Conservation (phyloP, 202 grass and related monocot genomes). For the Alloteropsis angusta region DNA sequence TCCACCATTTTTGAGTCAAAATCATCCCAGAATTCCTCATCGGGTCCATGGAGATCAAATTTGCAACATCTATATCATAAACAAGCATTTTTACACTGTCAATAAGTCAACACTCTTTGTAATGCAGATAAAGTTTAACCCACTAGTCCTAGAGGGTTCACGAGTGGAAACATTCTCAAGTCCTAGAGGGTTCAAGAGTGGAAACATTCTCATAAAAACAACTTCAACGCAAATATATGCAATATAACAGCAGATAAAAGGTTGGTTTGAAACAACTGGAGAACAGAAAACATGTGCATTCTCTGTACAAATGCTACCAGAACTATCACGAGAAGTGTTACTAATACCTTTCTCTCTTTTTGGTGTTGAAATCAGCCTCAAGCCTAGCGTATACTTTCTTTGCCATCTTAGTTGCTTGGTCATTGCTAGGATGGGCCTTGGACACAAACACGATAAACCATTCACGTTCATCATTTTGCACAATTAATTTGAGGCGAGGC, state of each 20-base stretch:
- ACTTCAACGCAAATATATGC: background rate
- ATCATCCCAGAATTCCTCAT: conserved; percentile 88
- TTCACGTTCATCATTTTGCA: conserved; percentile 97
- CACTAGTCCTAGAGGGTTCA: conserved; percentile 5
- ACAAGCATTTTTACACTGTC: background rate
- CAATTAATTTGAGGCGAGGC: conserved; percentile 91
- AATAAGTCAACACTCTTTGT: background rate
- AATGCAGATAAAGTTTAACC: background rate
- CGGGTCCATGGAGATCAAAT: conserved; percentile 81
- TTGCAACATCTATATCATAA: conserved; percentile 78
- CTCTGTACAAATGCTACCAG: background rate
- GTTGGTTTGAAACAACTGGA: background rate
- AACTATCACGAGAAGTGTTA: background rate
- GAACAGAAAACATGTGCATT: background rate
- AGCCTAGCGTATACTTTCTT: conserved; percentile 89
- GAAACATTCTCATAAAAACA: conserved; percentile 13
- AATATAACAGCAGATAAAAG: background rate
- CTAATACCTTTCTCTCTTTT: conserved; percentile 88
- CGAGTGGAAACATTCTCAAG: background rate
- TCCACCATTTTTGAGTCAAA: conserved; percentile 93
- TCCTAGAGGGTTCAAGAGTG: conserved; percentile 13
- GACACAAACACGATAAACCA: conserved; percentile 98
- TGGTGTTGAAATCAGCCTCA: conserved; percentile 95
- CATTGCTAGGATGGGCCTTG: conserved; percentile 84
- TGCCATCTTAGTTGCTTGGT: conserved; percentile 87